Evolutionary conservation across 257 asterid genomes (phyloP).

Genomic region (Solanum etuberosum): DNA sequence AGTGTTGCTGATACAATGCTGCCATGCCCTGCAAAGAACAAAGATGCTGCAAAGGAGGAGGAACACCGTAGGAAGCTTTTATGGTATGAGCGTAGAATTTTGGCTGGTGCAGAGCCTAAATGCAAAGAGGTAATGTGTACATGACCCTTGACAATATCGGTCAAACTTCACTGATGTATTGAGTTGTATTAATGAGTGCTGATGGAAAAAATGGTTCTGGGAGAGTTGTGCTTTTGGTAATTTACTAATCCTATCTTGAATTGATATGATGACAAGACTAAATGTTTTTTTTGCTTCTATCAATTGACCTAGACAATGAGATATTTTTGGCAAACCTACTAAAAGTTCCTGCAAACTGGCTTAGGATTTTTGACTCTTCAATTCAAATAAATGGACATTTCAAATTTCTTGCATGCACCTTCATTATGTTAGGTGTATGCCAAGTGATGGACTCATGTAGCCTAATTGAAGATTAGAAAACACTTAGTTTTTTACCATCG

Average conservation of each 20-base stretch:
- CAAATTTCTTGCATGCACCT: not conserved
- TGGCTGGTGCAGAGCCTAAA: conserved; percentile 13
- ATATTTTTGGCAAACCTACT: not conserved
- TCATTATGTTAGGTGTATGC: not conserved
- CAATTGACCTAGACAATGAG: not conserved
- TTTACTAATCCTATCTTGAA: not conserved
- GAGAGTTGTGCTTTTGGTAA: not conserved
- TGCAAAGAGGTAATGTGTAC: conserved; percentile 43
- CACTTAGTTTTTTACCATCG: not conserved
- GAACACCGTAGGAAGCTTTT: conserved; percentile 39
- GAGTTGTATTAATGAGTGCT: not conserved
- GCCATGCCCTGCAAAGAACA: conserved; percentile 36
- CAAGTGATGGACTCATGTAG: not conserved
- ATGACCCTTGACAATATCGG: not conserved
- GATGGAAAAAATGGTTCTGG: not conserved
- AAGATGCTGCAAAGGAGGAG: conserved; percentile 2
- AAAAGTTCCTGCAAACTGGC: not conserved
- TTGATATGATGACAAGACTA: not conserved
- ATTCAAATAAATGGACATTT: not conserved
- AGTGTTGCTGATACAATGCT: conserved; percentile 59
- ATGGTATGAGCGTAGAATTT: conserved; percentile 46
- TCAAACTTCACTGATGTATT: not conserved
- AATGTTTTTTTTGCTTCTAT: not conserved
- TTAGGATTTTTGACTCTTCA: not conserved
- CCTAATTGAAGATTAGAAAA: not conserved